Evolutionary conservation across 2,329 filamentous ascomycete species (phyloP).

Genomic region (Calonectria crousiana): DNA sequence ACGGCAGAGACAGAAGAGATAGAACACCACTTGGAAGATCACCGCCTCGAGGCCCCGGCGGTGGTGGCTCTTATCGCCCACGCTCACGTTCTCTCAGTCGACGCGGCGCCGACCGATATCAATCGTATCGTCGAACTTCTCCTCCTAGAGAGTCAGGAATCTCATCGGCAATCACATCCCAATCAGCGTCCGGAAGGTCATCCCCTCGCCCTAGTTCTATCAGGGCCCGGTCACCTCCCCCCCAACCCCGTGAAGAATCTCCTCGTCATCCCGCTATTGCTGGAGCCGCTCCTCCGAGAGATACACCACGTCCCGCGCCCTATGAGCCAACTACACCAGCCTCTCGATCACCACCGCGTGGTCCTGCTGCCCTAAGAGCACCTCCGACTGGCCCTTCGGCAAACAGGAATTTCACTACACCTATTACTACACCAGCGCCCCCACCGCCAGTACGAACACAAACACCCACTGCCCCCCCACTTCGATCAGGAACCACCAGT

Average conservation of each 20-base stretch:
- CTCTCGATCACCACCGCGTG: conserved; percentile 64
- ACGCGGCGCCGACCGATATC: conserved; percentile 58
- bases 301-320: conserved; percentile 43
- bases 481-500: conserved; percentile 56
- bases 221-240: conserved; percentile 62
- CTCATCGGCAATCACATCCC: conserved; percentile 64
- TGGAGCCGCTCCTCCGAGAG: conserved; percentile 43
- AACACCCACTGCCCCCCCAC: conserved; percentile 48
- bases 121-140: conserved; percentile 60
- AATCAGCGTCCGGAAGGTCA: conserved; percentile 63
- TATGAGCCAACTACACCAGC: conserved; percentile 45
- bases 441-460: conserved; percentile 50
- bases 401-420: conserved; percentile 54
- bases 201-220: conserved; percentile 64
- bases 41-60: conserved; percentile 40
- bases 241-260: conserved; percentile 55
- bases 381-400: conserved; percentile 60
- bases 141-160: conserved; percentile 63
- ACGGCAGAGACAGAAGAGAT: conserved; percentile 59
- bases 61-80: conserved; percentile 63
- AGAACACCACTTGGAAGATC: conserved; percentile 47
- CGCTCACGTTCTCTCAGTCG: conserved; percentile 65
- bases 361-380: conserved; percentile 65
- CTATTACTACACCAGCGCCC: conserved; percentile 50
- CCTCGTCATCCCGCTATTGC: conserved; percentile 45